Evolutionary conservation across 441 rosid species (phyloP).

Genomic region (Raphanus hybrid): DNA sequence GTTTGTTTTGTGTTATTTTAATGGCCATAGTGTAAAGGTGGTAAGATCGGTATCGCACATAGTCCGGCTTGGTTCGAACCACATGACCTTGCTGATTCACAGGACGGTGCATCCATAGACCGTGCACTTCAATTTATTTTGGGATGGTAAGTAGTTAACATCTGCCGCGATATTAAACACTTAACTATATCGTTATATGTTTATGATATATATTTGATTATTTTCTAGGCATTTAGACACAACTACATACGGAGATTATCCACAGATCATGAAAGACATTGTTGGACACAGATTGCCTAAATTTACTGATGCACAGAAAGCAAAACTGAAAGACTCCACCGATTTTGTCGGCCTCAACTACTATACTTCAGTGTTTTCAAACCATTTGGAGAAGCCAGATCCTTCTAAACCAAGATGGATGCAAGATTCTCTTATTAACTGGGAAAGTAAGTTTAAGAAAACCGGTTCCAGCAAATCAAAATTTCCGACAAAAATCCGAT

Average conservation of each 20-base stretch:
- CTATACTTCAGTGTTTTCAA: conserved; percentile 46
- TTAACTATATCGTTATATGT: not conserved
- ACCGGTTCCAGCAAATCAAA: too few species aligned
- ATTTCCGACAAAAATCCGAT: not conserved
- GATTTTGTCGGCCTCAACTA: conserved; percentile 57
- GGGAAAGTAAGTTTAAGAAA: conserved; percentile 32
- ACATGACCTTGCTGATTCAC: conserved; percentile 19
- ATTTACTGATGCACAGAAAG: conserved; percentile 40
- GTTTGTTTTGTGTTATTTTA: not conserved
- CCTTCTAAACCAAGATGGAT: conserved; percentile 8
- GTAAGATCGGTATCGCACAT: conserved; percentile 39
- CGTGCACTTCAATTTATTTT: conserved; percentile 41
- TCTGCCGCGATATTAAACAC: not conserved
- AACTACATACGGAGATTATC: conserved; percentile 47
- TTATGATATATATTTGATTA: not conserved
- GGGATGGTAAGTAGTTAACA: conserved; percentile 40
- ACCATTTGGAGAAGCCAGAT: conserved; percentile 19
- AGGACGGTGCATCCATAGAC: conserved; percentile 24
- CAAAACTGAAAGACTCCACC: conserved; percentile 43
- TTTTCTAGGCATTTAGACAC: conserved; percentile 45
- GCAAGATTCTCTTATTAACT: conserved; percentile 36
- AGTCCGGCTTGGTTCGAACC: conserved; percentile 41
- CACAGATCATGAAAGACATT: conserved; percentile 43
- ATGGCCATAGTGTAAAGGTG: conserved; percentile 32
- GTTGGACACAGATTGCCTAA: conserved; percentile 51